Base-by-base conservation (phyloP, 2,329 filamentous ascomycete genomes). In the Fusarium coffeatum region DNA sequence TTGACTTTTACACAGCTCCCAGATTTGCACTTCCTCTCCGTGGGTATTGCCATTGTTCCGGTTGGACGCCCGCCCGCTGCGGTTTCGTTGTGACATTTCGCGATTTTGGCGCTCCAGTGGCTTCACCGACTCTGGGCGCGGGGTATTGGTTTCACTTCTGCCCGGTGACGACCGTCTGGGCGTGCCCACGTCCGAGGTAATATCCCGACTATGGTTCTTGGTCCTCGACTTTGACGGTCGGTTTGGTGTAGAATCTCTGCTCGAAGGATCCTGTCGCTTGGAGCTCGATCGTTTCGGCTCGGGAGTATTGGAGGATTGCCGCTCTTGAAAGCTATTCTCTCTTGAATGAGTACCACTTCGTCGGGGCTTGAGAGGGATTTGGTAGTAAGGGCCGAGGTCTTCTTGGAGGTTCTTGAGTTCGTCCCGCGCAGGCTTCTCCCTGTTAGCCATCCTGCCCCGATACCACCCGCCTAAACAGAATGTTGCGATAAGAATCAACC, bases 71-170 rank as follows among this genome's bases (percentile, higher is more conserved):
- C 82, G 82, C 54, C 80, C 81, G 71, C 81, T 82, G 57, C 82
- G 80, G 64, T 82, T 83, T 64, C 82, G 78, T 73, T 83, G 82
- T 45, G 82, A 83, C 81, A 83, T 84, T 56, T 72, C 67, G 73
- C 68, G 64, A 37, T 57, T 69, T 30, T 68, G 64, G 32, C 62
- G 69, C 59, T 73, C 72, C 28, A 62, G 34, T 15, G 49, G 63
- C 60, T 71, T 76, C 53, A 59, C 59, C 63, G 69, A 64, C 54
- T 76, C 72, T n/a, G 64, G 64, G 41, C 60, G 68, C 47, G 73
- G 73, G 25, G 71, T 74, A 42, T 59, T 59, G 20, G 68, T 67
- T 58, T 75, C 73, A 50, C 66, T 71, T 61, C 59, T 69, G 10
- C 49, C 49, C 5, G 73, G 73, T 25, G 73, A 76, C 51, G 73